Evolutionary conservation across 352 stramenopile genomes (phyloP), one percentile per base, ranked within the genome.

Genomic region (Phytophthora boehmeriae): DNA sequence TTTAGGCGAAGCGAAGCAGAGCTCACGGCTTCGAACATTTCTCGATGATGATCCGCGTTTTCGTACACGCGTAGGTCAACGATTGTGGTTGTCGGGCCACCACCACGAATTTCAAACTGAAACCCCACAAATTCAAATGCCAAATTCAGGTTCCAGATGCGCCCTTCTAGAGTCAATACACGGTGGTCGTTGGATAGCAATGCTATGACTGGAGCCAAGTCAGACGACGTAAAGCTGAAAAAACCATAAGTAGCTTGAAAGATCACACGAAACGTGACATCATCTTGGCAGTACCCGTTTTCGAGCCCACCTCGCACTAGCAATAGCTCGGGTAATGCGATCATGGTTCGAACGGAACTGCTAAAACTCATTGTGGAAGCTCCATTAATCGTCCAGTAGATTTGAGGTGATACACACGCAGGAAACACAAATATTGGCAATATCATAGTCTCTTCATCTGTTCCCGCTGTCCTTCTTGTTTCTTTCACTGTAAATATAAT

Each of bases 401-500:
- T 6, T 20, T 32, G 38, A 25, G 61, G 47, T 11, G n/a, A 2
- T 5, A 43, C 54, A 30, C 61, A 69, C 8, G 47, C 48, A 20
- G 54, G 54, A 3, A 39, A 39, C 46, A 69, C 54, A 53, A 48
- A 56, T 17, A 69, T 47, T 14, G 61, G 47, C 23, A 69, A 30
- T 27, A 64, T 9, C 17, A 41, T 13, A 13, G 48, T 53, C 23
- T 64, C 47, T 59, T 64, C 54, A 28, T 27, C 25, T 20, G 38
- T 45, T 27, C 5, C 20, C 6, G 25, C 28, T 34, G 5, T 14
- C 23, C 17, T 41, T 34, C 19, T 27, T 35, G 22, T 8, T 10
- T 65, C 53, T 2, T 45, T 54, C 9, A 79, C 42, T 9, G 57
- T 74, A n/a, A 81, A 39, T 20, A 78, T 36, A 13, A 86, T 55